phyloP scores from a whole-genome alignment of 1,284 basidiomycete species.

The Limonomyces culmigenus region DNA sequence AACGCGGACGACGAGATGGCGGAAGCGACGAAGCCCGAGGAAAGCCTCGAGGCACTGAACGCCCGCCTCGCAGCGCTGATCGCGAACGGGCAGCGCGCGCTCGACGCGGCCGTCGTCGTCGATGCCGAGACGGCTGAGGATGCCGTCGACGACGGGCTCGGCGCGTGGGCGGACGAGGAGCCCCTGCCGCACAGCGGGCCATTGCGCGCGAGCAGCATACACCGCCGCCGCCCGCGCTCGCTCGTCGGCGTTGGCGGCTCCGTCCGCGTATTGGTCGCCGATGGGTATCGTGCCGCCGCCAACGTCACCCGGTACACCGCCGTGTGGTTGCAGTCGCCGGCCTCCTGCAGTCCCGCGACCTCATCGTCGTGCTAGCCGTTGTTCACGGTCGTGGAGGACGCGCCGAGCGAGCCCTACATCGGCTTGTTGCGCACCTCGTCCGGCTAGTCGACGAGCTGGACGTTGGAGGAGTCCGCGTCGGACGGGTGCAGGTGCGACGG shows the following conservation, averaged over 20 bases:
- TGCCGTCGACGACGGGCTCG: conserved; percentile 55
- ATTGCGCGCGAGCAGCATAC: neutral
- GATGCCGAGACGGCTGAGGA: conserved; percentile 55
- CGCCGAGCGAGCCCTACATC: too few relatives aligned
- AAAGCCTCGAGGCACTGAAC: conserved; percentile 21
- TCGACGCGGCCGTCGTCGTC: conserved; percentile 54
- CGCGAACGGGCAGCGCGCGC: conserved; percentile 31
- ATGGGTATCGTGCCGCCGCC: neutral
- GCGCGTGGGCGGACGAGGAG: conserved; percentile 47
- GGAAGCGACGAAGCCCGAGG: neutral
- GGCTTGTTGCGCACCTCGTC: too few relatives aligned
- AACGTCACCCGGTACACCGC: too few relatives aligned
- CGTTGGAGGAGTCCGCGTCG: neutral
- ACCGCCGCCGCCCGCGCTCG: neutral
- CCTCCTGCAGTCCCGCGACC: neutral
- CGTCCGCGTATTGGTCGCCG: neutral
- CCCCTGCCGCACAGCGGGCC: neutral
- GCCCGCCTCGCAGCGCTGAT: conserved; percentile 48
- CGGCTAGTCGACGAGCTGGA: too few relatives aligned
- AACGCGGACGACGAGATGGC: neutral
- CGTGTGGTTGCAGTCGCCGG: neutral
- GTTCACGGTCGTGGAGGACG: neutral
- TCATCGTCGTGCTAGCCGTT: too few relatives aligned
- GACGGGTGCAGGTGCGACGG: conserved; percentile 14
- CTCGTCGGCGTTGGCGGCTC: neutral